These are phyloP conservation scores for Fusarium sp. DNA, from an alignment of 2,329 filamentous ascomycete species.

Conservation along the genomic window DNA sequence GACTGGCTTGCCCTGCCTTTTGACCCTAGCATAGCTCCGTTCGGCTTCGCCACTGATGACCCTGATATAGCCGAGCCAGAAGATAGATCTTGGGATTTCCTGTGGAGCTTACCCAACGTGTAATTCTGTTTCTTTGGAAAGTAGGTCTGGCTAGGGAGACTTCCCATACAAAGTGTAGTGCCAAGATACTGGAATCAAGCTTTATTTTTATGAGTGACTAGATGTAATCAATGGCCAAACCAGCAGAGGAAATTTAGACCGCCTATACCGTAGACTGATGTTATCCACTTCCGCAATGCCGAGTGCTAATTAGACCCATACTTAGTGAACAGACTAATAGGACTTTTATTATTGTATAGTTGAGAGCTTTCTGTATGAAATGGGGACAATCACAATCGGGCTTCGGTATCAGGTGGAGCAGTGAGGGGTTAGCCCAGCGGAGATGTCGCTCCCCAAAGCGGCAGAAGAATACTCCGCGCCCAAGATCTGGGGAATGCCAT, in stretches of 20 bases:
- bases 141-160: too few relatives aligned
- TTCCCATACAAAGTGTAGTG: too few relatives aligned
- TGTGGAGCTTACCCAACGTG: background rate
- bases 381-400: accelerated
- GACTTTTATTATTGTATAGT: background rate
- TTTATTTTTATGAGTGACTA: background rate
- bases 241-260: too few relatives aligned
- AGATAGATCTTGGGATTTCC: background rate
- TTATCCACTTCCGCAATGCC: background rate
- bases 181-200: too few relatives aligned
- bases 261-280: background rate
- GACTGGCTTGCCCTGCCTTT: background rate
- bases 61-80: background rate
- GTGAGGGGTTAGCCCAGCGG: background rate
- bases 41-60: background rate
- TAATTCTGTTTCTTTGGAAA: background rate
- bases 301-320: background rate
- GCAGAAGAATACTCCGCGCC: slow-evolving; percentile 7
- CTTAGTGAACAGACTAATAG: background rate
- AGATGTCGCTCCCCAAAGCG: background rate
- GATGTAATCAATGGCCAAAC: background rate
- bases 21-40: background rate
- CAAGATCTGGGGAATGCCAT: background rate
- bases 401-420: background rate
- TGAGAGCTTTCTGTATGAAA: accelerated